Percentiles rank a stretch among this genome's conserved stretches.
phyloP scores from a whole-genome alignment of 75 land plant species.

The Larix kaempferi region DNA sequence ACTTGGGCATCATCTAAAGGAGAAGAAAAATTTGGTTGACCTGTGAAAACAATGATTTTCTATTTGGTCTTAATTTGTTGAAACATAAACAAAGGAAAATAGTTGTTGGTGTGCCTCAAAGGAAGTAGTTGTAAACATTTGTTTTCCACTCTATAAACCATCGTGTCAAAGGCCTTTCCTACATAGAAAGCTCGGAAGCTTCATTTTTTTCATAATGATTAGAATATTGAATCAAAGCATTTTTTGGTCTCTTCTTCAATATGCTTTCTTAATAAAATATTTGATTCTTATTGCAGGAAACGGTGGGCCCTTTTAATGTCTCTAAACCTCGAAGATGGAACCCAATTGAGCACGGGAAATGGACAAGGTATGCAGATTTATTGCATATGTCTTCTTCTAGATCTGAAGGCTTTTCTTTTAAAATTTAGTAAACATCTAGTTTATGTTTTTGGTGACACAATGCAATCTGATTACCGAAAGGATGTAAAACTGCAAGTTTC shows the following conservation, averaged over 20 bases:
- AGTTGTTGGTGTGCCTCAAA: too few relatives aligned
- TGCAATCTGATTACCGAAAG: background rate
- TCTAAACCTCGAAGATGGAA: constrained; percentile 87
- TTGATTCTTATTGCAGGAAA: constrained; percentile 59
- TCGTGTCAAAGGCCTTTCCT: too few relatives aligned
- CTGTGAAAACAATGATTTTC: too few relatives aligned
- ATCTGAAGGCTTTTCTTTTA: background rate
- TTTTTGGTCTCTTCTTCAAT: background rate
- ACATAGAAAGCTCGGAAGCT: too few relatives aligned
- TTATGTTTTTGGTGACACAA: background rate
- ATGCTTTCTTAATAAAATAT: background rate
- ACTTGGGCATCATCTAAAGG: too few relatives aligned
- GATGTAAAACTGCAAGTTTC: background rate
- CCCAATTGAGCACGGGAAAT: constrained; percentile 78
- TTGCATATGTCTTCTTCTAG: background rate
- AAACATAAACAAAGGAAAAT: too few relatives aligned
- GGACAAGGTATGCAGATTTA: constrained; percentile 61
- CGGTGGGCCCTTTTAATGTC: constrained; percentile 76
- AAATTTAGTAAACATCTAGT: background rate
- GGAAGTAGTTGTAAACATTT: too few relatives aligned
- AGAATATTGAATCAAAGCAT: background rate
- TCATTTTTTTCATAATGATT: too few relatives aligned
- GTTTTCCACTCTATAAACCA: too few relatives aligned
- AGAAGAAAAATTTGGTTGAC: too few relatives aligned
- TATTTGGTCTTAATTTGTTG: too few relatives aligned